These are phyloP conservation scores for Eustoma russellianum DNA, from an alignment of 257 asterid genomes.

Conservation along the genomic window DNA sequence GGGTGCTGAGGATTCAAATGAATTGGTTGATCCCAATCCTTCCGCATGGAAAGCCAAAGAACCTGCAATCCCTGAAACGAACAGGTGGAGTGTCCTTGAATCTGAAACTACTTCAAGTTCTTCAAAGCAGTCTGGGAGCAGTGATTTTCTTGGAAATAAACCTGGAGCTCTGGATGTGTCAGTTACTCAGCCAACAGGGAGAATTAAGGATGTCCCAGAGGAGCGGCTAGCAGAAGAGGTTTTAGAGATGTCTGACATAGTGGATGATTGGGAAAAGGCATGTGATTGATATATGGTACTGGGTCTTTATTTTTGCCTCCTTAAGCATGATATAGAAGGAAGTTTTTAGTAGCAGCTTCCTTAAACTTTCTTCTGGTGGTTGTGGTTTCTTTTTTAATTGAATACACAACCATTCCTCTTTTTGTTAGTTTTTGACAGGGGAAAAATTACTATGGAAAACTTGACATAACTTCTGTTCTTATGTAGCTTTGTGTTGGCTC, in stretches of 20 bases:
- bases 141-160: slow-evolving; percentile 14
- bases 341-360: background rate
- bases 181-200: slow-evolving; percentile 14
- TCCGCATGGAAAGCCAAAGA: slow-evolving; percentile 33
- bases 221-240: slow-evolving; percentile 21
- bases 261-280: slow-evolving; percentile 95
- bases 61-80: slow-evolving; percentile 32
- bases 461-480: no score
- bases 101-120: slow-evolving; percentile 37
- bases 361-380: slow-evolving; percentile 4
- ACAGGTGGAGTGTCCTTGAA: slow-evolving; percentile 68
- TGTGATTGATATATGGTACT: slow-evolving; percentile 32
- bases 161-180: slow-evolving; percentile 17
- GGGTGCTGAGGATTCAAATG: slow-evolving; percentile 48
- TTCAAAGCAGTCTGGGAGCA: slow-evolving; percentile 18
- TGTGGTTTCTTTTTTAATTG: slow-evolving; percentile 16
- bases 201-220: slow-evolving; percentile 14
- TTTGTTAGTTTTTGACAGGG: no score
- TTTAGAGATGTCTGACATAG: slow-evolving; percentile 37
- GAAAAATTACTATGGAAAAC: no score
- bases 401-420: slow-evolving; percentile 4
- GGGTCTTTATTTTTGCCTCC: background rate
- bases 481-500: no score
- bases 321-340: background rate
- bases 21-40: slow-evolving; percentile 25